Conservation (phyloP, 768 basidiomycete genomes). For the Tylopilus rubrobrunneus region DNA sequence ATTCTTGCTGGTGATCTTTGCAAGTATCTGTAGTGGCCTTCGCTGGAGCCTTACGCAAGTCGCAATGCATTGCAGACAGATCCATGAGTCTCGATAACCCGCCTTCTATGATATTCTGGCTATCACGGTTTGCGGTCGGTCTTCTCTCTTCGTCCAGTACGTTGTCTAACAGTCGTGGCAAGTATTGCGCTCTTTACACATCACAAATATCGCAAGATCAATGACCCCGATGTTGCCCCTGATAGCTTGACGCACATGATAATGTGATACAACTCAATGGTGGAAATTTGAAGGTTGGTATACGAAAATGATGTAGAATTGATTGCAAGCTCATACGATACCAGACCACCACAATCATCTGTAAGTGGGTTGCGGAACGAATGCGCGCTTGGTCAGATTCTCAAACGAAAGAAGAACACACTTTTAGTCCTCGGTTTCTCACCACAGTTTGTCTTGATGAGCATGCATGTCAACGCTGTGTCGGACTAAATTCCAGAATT, state of each 20-base stretch:
- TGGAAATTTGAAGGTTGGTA: constrained; percentile 26
- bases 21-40: constrained; percentile 86
- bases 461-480: constrained; percentile 2
- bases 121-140: constrained; percentile 87
- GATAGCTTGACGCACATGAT: constrained; percentile 78
- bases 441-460: constrained; percentile 10
- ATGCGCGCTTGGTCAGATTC: background rate
- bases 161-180: constrained; percentile 30
- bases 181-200: constrained; percentile 92
- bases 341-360: constrained; percentile 3
- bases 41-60: constrained; percentile 95
- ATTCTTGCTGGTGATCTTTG: constrained; percentile 82
- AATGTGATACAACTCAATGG: constrained; percentile 57
- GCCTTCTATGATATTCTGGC: constrained; percentile 90
- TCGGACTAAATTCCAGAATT: constrained; percentile 1
- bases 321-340: constrained; percentile 18
- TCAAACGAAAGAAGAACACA: constrained; percentile 28
- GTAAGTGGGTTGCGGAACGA: constrained; percentile 14
- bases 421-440: constrained; percentile 4
- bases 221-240: constrained; percentile 64
- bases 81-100: constrained; percentile 89
- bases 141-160: constrained; percentile 7
- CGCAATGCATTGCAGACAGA: constrained; percentile 73
- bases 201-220: constrained; percentile 91
- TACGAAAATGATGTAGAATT: constrained; percentile 33